A percentile compares a stretch with the other conserved stretches of the same genome.
Conservation (phyloP, 2,329 filamentous ascomycete genomes). For the Claviceps maximensis region DNA sequence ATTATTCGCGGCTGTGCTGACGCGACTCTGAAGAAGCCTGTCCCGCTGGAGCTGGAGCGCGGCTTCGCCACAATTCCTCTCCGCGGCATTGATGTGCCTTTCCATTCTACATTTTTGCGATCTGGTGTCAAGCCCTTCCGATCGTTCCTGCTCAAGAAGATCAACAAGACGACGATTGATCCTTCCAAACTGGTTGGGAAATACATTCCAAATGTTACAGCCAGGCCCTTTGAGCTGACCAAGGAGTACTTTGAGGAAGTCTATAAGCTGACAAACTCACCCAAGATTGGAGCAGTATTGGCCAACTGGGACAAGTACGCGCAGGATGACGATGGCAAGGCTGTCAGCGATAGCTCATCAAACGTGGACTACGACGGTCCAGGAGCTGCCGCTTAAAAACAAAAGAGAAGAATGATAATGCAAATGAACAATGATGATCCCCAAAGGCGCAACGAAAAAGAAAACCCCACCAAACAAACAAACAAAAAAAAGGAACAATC, state of each 20-base stretch:
- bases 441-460: background rate
- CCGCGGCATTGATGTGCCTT: conserved; percentile 93
- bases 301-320: conserved; percentile 73
- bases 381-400: conserved; percentile 26
- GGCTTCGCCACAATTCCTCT: conserved; percentile 96
- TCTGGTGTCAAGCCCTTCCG: conserved; percentile 99
- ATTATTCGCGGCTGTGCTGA: conserved; percentile 85
- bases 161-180: conserved; percentile 97
- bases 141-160: conserved; percentile 97
- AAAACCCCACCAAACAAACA: background rate
- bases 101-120: conserved; percentile 96
- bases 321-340: conserved; percentile 33
- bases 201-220: conserved; percentile 98
- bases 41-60: conserved; percentile 78
- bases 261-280: conserved; percentile 79
- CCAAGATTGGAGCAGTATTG: conserved; percentile 64
- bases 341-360: conserved; percentile 25
- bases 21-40: conserved; percentile 77
- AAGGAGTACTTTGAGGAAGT: conserved; percentile 99
- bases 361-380: conserved; percentile 29
- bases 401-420: conserved; percentile 9
- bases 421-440: conserved; percentile 3
- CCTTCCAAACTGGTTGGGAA: conserved; percentile 94
- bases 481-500: background rate
- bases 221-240: conserved; percentile 84